Percentiles rank a stretch among this genome's conserved stretches.
These are phyloP conservation scores for Cryptosporidium ryanae DNA, from an alignment of 169 alveolate genomes.

Conservation along the genomic window DNA sequence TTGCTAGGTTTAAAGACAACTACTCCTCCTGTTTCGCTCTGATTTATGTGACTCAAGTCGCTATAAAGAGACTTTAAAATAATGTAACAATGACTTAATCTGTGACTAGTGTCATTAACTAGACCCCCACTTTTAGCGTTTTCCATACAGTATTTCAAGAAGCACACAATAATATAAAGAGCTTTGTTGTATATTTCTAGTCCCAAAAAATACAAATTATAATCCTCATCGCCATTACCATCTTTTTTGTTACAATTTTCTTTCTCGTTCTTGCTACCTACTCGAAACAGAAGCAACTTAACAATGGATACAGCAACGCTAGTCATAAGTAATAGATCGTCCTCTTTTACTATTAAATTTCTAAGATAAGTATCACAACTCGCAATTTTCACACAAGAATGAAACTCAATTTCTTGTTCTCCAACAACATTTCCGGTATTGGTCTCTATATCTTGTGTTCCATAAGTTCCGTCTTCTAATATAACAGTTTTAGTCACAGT, in stretches of 20 bases:
- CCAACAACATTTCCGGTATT: not conserved
- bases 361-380: slow-evolving; percentile 14
- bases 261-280: not conserved
- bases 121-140: slow-evolving; percentile 65
- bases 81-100: slow-evolving; percentile 49
- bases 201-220: slow-evolving; percentile 2
- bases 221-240: too few species aligned
- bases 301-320: slow-evolving; percentile 58
- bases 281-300: slow-evolving; percentile 6
- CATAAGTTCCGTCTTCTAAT: slow-evolving; percentile 96
- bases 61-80: slow-evolving; percentile 29
- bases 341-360: slow-evolving; percentile 29
- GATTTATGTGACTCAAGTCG: not conserved
- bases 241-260: not conserved
- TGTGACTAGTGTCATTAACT: slow-evolving; percentile 48
- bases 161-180: slow-evolving; percentile 35
- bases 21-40: not conserved
- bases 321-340: slow-evolving; percentile 43
- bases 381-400: not conserved
- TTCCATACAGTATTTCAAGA: slow-evolving; percentile 41
- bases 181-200: slow-evolving; percentile 19
- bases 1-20: not conserved
- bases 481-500: slow-evolving; percentile 87
- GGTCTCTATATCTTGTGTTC: slow-evolving; percentile 86
- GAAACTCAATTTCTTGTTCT: not conserved